phyloP scores from a whole-genome alignment of 371 early-diverging fungal species.

The Blakeslea trispora region DNA sequence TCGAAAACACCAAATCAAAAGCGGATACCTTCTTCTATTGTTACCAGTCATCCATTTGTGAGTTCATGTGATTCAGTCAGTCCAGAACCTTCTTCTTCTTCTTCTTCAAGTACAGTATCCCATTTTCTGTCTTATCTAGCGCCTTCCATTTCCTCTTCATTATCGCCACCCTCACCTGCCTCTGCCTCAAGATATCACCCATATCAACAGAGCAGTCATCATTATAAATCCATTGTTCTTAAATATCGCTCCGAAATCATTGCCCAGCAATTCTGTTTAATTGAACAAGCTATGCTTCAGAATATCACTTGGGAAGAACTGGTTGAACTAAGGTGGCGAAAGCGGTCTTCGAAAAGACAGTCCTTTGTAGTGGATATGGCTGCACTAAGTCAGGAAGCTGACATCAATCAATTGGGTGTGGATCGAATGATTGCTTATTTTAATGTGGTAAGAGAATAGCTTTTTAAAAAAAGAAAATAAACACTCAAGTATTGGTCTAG shows the following conservation, averaged over 20 bases:
- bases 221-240: slow-evolving; percentile 43
- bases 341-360: slow-evolving; percentile 19
- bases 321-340: slow-evolving; percentile 53
- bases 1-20: too few relatives aligned
- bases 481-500: too few relatives aligned
- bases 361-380: slow-evolving; percentile 12
- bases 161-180: too few relatives aligned
- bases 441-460: slow-evolving; percentile 49
- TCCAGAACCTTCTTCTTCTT: too few relatives aligned
- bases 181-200: background rate
- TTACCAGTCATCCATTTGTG: too few relatives aligned
- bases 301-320: slow-evolving; percentile 61
- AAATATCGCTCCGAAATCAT: slow-evolving; percentile 45
- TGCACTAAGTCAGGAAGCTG: slow-evolving; percentile 1
- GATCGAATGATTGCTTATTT: slow-evolving; percentile 44
- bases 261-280: slow-evolving; percentile 55
- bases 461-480: too few relatives aligned
- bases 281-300: slow-evolving; percentile 56
- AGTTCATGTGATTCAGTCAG: too few relatives aligned
- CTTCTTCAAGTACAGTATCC: background rate
- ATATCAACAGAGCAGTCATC: background rate
- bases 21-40: too few relatives aligned
- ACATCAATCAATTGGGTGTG: slow-evolving; percentile 20
- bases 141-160: background rate
- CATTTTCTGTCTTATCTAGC: background rate